These are phyloP conservation scores for Davidsoniella eucalypti DNA, from an alignment of 2,329 filamentous ascomycete species.

Conservation along the genomic window DNA sequence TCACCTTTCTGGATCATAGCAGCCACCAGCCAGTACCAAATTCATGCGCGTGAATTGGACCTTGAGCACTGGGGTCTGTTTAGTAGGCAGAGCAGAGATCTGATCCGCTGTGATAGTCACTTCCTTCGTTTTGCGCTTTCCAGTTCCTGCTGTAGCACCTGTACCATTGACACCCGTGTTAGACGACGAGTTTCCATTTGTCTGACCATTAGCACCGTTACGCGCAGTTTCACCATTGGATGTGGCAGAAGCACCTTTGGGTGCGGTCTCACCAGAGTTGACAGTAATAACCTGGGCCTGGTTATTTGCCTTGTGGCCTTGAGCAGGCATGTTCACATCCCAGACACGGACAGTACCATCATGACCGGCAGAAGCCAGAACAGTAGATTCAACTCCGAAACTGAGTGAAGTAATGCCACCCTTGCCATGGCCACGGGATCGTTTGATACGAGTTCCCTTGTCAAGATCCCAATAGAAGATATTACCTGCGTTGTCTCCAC, in stretches of 20 bases:
- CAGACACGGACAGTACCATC: conserved; percentile 88
- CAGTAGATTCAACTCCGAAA: conserved; percentile 83
- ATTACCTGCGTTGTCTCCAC: conserved; percentile 71
- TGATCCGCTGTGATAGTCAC: conserved; percentile 83
- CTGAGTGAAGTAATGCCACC: conserved; percentile 86
- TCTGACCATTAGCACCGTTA: neutral
- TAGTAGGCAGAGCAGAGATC: conserved; percentile 86
- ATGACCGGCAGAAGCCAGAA: conserved; percentile 77
- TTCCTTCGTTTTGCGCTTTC: conserved; percentile 73
- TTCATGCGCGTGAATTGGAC: conserved; percentile 94
- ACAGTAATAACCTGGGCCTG: conserved; percentile 20
- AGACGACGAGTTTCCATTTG: neutral
- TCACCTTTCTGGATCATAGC: conserved; percentile 32
- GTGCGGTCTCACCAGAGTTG: conserved; percentile 10
- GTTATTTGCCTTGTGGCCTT: conserved; percentile 41
- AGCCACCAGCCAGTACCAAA: conserved; percentile 70
- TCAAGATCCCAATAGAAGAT: conserved; percentile 91
- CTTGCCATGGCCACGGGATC: conserved; percentile 83
- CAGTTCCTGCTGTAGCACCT: conserved; percentile 18
- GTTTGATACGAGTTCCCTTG: conserved; percentile 75
- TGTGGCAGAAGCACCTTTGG: neutral
- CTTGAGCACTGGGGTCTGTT: conserved; percentile 88
- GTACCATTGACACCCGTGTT: conserved; percentile 15
- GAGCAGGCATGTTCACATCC: conserved; percentile 65
- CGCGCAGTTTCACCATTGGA: neutral